Evolutionary conservation across 331 rosid genomes (phyloP).

Genomic region (Malus hybrid): DNA sequence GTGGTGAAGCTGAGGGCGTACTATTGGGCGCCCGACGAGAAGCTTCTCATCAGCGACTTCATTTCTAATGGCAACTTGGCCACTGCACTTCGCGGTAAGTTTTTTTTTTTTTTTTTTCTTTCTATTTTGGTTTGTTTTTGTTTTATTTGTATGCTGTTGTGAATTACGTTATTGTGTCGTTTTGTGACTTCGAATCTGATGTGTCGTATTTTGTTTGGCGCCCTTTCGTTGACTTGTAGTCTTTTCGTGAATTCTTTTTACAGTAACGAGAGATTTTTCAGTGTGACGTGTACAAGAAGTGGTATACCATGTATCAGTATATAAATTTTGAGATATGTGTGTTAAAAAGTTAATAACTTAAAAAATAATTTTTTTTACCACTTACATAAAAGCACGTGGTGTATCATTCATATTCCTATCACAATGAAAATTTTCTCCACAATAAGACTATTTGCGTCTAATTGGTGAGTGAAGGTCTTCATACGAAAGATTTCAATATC

Average conservation of each 20-base stretch:
- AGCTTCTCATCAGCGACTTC: conserved; percentile 91
- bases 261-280: accelerated
- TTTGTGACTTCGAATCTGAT: background rate
- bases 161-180: background rate
- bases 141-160: background rate
- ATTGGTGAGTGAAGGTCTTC: too few relatives aligned
- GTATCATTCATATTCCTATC: too few relatives aligned
- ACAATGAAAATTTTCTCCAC: too few relatives aligned
- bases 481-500: too few relatives aligned
- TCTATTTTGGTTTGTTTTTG: background rate
- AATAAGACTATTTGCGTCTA: too few relatives aligned
- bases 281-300: too few relatives aligned
- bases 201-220: background rate
- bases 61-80: conserved; percentile 83
- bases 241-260: background rate
- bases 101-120: background rate
- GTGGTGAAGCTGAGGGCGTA: conserved; percentile 77
- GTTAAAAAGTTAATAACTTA: too few relatives aligned
- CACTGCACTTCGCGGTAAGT: conserved; percentile 67
- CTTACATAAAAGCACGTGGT: too few relatives aligned
- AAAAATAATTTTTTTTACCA: too few relatives aligned
- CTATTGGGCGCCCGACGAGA: conserved; percentile 96
- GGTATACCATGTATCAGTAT: too few relatives aligned
- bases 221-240: background rate
- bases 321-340: too few relatives aligned